Evolutionary conservation across 2,329 filamentous ascomycete genomes (phyloP).

Genomic region (Fusarium luffae): DNA sequence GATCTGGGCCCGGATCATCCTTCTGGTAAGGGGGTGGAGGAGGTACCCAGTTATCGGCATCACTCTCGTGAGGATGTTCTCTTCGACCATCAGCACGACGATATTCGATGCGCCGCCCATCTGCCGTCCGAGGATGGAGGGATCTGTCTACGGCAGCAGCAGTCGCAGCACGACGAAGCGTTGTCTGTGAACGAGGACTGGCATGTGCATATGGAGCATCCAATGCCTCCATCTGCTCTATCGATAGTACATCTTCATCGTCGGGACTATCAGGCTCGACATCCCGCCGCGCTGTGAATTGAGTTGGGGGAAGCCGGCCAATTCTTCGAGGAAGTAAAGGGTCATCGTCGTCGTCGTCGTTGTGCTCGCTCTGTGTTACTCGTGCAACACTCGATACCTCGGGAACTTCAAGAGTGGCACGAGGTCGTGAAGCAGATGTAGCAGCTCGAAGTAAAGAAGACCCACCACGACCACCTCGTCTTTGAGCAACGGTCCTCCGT

Average conservation of each 20-base stretch:
- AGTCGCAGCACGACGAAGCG: slow-evolving; percentile 77
- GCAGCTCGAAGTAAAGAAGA: slow-evolving; percentile 59
- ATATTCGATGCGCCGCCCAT: slow-evolving; percentile 68
- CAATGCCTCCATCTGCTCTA: slow-evolving; percentile 70
- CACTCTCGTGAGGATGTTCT: slow-evolving; percentile 85
- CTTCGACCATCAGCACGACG: slow-evolving; percentile 75
- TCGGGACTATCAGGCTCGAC: slow-evolving; percentile 44
- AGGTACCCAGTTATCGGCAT: slow-evolving; percentile 89
- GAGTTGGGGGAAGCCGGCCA: slow-evolving; percentile 43
- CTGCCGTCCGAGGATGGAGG: slow-evolving; percentile 68
- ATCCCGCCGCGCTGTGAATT: slow-evolving; percentile 11
- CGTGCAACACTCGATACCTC: slow-evolving; percentile 45
- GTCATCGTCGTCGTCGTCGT: slow-evolving; percentile 56
- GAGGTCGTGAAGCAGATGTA: slow-evolving; percentile 54
- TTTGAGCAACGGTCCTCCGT: slow-evolving; percentile 76
- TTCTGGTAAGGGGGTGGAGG: slow-evolving; percentile 84
- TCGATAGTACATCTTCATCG: slow-evolving; percentile 58
- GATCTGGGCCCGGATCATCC: slow-evolving; percentile 65
- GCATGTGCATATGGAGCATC: slow-evolving; percentile 80
- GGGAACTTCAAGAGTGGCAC: slow-evolving; percentile 48
- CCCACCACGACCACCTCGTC: slow-evolving; percentile 59
- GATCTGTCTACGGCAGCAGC: slow-evolving; percentile 80
- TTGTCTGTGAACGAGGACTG: slow-evolving; percentile 75
- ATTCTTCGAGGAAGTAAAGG: slow-evolving; percentile 64
- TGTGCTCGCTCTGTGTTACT: slow-evolving; percentile 46